A percentile compares a stretch with the other conserved stretches of the same genome.
Evolutionary conservation across 352 stramenopile genomes (phyloP).

Genomic region (Phytophthora litchii): DNA sequence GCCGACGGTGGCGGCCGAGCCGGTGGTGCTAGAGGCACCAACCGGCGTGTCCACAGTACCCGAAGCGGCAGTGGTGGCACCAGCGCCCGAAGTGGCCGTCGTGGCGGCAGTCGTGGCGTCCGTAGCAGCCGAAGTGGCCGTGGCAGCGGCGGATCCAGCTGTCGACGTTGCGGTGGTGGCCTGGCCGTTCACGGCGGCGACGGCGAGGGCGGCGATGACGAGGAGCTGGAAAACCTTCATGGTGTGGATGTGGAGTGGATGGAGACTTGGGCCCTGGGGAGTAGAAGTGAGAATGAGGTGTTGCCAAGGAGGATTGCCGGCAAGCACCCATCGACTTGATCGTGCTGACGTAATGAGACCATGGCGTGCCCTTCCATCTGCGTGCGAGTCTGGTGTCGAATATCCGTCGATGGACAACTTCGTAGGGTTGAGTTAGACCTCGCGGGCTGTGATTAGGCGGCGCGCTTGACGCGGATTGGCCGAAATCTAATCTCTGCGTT

Average conservation of each 20-base stretch:
- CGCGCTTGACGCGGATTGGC: not conserved
- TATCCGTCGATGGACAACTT: conserved; percentile 17
- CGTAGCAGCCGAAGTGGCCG: conserved; percentile 6
- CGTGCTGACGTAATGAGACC: conserved; percentile 31
- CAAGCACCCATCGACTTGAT: conserved; percentile 2
- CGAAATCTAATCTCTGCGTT: conserved; percentile 7
- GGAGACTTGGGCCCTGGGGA: conserved; percentile 19
- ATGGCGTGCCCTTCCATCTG: not conserved
- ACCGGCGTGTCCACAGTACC: conserved; percentile 15
- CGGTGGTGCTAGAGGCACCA: conserved; percentile 20
- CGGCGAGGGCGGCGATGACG: conserved; percentile 28
- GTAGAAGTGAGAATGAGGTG: conserved; percentile 30
- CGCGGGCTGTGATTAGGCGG: conserved; percentile 1
- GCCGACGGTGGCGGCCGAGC: conserved; percentile 11
- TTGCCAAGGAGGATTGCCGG: not conserved
- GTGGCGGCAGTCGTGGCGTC: not conserved
- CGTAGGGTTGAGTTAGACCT: conserved; percentile 11
- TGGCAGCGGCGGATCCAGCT: conserved; percentile 1
- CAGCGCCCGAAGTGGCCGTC: conserved; percentile 8
- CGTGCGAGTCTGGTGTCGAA: conserved; percentile 30
- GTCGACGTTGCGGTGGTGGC: conserved; percentile 15
- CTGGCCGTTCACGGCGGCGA: conserved; percentile 33
- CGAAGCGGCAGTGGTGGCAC: conserved; percentile 9
- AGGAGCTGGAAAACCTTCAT: conserved; percentile 44
- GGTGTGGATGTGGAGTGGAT: conserved; percentile 1